phyloP scores from a whole-genome alignment of 345 rosid genomes.

The Trapa bicornis region DNA sequence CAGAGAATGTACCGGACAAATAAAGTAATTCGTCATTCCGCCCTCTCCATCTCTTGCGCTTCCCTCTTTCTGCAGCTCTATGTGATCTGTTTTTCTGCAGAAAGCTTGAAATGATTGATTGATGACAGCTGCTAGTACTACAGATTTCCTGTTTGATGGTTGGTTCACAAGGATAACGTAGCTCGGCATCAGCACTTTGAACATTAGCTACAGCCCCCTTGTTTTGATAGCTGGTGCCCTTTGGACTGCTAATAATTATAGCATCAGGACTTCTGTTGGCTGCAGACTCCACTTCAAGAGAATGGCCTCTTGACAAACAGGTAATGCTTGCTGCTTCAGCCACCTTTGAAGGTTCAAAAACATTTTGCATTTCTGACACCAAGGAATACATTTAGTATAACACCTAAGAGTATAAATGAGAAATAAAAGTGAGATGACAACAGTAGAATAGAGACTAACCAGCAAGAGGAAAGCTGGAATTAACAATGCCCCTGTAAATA shows the following conservation, averaged over 20 bases:
- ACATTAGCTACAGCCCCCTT: constrained; percentile 29
- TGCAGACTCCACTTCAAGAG: constrained; percentile 40
- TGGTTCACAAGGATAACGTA: constrained; percentile 43
- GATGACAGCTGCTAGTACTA: constrained; percentile 70
- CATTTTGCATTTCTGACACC: no score
- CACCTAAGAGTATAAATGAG: constrained; percentile 1
- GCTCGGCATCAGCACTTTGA: constrained; percentile 45
- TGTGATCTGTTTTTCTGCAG: constrained; percentile 36
- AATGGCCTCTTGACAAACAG: constrained; percentile 34
- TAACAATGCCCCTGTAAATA: constrained; percentile 80
- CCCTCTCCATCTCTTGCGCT: constrained; percentile 92
- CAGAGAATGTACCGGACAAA: constrained; percentile 26
- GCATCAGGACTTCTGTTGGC: constrained; percentile 44
- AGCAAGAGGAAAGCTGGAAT: constrained; percentile 27
- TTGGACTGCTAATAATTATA: constrained; percentile 27
- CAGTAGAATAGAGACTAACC: constrained; percentile 22
- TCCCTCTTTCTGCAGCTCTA: constrained; percentile 52
- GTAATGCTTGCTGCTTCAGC: constrained; percentile 18
- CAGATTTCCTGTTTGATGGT: constrained; percentile 47
- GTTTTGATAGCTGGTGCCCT: constrained; percentile 29
- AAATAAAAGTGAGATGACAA: constrained; percentile 8
- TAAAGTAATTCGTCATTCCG: constrained; percentile 49
- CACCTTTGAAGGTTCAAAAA: no score
- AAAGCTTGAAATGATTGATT: constrained; percentile 30
- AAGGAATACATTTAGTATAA: neutral